Evolutionary conservation across 148 eudicot species (phyloP).

Genomic region (Rhododendron molle): DNA sequence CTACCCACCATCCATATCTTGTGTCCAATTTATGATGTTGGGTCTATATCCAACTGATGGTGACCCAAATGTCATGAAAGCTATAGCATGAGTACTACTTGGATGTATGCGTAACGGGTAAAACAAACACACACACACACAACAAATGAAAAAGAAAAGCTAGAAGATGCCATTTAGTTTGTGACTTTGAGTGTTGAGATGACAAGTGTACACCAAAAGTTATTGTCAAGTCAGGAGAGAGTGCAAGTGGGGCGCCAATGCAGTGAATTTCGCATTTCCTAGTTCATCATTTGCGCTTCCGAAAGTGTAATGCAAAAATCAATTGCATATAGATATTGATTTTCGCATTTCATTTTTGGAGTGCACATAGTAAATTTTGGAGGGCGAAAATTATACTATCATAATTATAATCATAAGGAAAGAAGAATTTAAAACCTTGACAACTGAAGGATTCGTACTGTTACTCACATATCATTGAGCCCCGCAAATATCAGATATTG

Average conservation of each 20-base stretch:
- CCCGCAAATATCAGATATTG: not conserved
- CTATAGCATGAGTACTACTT: not conserved
- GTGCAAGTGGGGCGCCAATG: not conserved
- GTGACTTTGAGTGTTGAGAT: not conserved
- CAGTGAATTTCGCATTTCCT: no score
- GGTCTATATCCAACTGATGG: slow-evolving; percentile 15
- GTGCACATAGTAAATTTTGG: no score
- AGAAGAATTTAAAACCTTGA: not conserved
- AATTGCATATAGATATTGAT: no score
- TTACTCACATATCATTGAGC: not conserved
- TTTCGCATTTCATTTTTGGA: no score
- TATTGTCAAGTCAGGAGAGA: not conserved
- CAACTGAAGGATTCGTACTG: not conserved
- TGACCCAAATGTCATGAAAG: slow-evolving; percentile 17
- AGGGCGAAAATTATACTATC: no score
- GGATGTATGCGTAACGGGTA: no score
- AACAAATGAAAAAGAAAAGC: no score
- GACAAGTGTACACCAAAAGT: not conserved
- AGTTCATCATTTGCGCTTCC: not conserved
- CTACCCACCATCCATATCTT: not conserved
- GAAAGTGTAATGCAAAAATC: not conserved
- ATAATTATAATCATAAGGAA: not conserved
- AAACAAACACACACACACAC: no score
- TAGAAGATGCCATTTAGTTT: not conserved
- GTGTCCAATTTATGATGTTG: slow-evolving; percentile 10